Evolutionary conservation across 2,329 filamentous ascomycete genomes (phyloP).

Genomic region (Trichoderma pleuroti): DNA sequence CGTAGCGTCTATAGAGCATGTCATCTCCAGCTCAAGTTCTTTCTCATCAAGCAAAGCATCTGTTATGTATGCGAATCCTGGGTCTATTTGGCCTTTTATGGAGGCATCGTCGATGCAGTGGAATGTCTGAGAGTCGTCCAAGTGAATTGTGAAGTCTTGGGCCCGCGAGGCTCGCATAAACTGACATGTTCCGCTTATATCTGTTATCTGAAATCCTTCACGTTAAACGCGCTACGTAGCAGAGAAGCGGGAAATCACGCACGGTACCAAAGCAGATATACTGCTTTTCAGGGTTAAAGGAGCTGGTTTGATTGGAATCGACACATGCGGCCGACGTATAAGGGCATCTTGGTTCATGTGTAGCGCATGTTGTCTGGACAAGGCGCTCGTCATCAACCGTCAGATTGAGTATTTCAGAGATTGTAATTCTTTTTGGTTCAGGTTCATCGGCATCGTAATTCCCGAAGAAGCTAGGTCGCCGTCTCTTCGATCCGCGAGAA

Average conservation of each 20-base stretch:
- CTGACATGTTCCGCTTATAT: not conserved
- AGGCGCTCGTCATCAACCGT: not conserved
- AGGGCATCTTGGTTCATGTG: not conserved
- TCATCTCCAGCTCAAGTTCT: not conserved
- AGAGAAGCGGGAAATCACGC: not conserved
- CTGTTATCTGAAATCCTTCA: not conserved
- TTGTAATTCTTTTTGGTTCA: not conserved
- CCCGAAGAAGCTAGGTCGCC: not conserved
- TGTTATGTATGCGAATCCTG: not conserved
- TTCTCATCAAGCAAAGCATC: not conserved
- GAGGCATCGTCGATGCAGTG: not conserved
- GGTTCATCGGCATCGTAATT: too few species aligned
- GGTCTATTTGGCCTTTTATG: not conserved
- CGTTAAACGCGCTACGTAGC: not conserved
- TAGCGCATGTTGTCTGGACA: not conserved
- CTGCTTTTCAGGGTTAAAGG: not conserved
- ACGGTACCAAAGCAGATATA: slow-evolving; percentile 7
- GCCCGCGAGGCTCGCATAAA: not conserved
- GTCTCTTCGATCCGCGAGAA: not conserved
- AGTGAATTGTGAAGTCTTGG: not conserved
- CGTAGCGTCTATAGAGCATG: not conserved
- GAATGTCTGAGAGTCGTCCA: not conserved
- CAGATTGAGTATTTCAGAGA: too few species aligned
- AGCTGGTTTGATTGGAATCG: not conserved
- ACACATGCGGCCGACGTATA: not conserved